These are phyloP conservation scores for Pestalotiopsis sp. DNA, from an alignment of 2,329 filamentous ascomycete species.

Conservation along the genomic window DNA sequence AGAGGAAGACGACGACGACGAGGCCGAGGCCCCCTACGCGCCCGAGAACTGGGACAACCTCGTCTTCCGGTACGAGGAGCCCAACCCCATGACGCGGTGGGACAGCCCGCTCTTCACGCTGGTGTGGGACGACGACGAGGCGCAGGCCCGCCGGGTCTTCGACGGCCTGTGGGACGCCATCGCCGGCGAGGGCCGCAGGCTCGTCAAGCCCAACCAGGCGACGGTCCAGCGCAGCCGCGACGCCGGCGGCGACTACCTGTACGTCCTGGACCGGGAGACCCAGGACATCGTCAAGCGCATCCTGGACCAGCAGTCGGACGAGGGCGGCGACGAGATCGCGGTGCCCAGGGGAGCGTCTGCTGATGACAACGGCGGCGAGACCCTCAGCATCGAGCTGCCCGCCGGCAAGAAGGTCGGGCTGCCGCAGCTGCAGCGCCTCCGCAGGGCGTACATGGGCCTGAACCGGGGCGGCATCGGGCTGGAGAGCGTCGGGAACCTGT, in stretches of 20 bases:
- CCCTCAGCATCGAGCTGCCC: conserved; percentile 66
- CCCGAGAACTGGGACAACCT: conserved; percentile 74
- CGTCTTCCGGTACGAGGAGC: conserved; percentile 83
- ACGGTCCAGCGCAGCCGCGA: conserved; percentile 68
- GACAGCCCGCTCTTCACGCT: conserved; percentile 82
- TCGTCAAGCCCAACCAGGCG: conserved; percentile 73
- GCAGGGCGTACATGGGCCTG: conserved; percentile 76
- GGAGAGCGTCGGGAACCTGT: conserved; percentile 56
- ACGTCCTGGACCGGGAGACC: conserved; percentile 77
- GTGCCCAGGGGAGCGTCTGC: conserved; percentile 39
- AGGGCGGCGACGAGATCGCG: conserved; percentile 60
- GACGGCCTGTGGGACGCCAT: conserved; percentile 76
- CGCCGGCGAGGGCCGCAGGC: conserved; percentile 63
- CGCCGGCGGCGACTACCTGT: conserved; percentile 73
- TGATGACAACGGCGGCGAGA: conserved; percentile 37
- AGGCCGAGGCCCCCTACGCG: conserved; percentile 53
- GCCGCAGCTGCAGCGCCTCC: conserved; percentile 75
- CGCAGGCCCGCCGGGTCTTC: conserved; percentile 57
- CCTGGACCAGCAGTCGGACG: conserved; percentile 69
- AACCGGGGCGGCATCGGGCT: conserved; percentile 71
- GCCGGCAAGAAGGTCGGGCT: conserved; percentile 65
- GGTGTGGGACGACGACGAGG: conserved; percentile 72
- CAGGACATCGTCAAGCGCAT: conserved; percentile 75
- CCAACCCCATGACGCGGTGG: conserved; percentile 83
- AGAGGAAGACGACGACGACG: conserved; percentile 13